Evolutionary conservation across 192 early-diverging fungal species (phyloP).

Genomic region (Backusella mclennaniae): DNA sequence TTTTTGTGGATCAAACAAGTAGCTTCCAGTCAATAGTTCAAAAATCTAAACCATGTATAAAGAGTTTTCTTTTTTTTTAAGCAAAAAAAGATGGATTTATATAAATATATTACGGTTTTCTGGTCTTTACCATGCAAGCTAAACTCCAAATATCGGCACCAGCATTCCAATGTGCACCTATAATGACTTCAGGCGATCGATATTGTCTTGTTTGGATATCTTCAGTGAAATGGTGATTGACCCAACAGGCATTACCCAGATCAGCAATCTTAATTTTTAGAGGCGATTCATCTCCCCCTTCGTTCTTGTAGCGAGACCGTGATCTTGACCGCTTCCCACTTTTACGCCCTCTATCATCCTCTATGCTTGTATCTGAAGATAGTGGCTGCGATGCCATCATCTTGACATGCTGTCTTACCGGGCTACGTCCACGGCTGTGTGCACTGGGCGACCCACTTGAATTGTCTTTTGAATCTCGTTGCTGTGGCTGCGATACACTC

Average conservation of each 20-base stretch:
- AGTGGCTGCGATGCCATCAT: constrained; percentile 32
- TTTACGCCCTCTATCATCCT: constrained; percentile 17
- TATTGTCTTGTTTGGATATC: constrained; percentile 99
- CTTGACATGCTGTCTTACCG: constrained; percentile 19
- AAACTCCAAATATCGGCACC: constrained; percentile 93
- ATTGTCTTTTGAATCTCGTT: constrained; percentile 12
- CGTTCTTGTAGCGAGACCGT: background rate
- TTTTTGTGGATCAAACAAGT: constrained; percentile 91
- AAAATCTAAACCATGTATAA: constrained; percentile 51
- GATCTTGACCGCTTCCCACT: constrained; percentile 11
- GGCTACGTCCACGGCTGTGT: constrained; percentile 19
- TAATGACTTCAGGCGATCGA: constrained; percentile 91
- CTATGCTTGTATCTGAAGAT: constrained; percentile 12
- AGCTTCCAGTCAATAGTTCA: constrained; percentile 92
- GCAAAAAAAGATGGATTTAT: background rate
- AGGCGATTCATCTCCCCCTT: background rate
- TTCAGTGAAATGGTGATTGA: constrained; percentile 90
- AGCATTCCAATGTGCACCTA: constrained; percentile 83
- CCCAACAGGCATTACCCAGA: constrained; percentile 96
- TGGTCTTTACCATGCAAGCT: constrained; percentile 73
- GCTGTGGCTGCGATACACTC: background rate
- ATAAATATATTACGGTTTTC: background rate
- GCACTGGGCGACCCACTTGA: background rate
- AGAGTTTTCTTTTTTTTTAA: background rate
- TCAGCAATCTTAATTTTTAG: constrained; percentile 93